Evolutionary conservation across 768 basidiomycete species (phyloP).

Genomic region (Jaapia argillacea): DNA sequence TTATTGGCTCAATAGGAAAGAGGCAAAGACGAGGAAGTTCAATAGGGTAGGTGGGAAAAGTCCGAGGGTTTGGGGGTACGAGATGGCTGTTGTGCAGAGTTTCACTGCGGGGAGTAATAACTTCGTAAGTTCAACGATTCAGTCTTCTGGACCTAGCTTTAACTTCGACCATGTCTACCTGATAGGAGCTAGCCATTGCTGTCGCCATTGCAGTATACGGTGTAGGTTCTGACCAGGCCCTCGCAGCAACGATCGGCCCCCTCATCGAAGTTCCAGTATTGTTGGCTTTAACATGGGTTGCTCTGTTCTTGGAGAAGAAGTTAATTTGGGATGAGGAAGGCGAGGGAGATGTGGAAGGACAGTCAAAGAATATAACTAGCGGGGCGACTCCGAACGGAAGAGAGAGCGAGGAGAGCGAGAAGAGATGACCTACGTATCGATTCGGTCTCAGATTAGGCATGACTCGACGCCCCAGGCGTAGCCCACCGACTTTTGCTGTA

Average conservation of each 20-base stretch:
- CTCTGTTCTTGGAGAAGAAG: constrained; percentile 32
- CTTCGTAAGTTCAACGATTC: constrained; percentile 35
- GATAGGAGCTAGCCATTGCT: constrained; percentile 73
- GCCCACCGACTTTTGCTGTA: too few relatives aligned
- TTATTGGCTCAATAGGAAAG: constrained; percentile 31
- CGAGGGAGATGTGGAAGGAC: background rate
- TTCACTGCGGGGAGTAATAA: constrained; percentile 80
- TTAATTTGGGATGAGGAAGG: constrained; percentile 26
- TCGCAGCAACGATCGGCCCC: constrained; percentile 74
- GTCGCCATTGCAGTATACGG: constrained; percentile 74
- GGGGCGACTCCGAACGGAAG: too few relatives aligned
- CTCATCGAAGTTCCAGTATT: constrained; percentile 77
- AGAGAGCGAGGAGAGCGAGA: too few relatives aligned
- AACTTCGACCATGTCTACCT: too few relatives aligned
- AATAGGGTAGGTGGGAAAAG: constrained; percentile 11
- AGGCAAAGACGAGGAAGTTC: constrained; percentile 3
- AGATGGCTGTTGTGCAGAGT: constrained; percentile 66
- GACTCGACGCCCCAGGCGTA: too few relatives aligned
- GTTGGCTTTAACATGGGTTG: constrained; percentile 57
- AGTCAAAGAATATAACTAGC: background rate
- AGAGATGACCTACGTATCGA: too few relatives aligned
- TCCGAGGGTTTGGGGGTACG: constrained; percentile 35
- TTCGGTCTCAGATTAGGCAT: too few relatives aligned
- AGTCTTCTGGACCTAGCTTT: background rate
- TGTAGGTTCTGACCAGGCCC: constrained; percentile 64